These are phyloP conservation scores for Capronia epimyces DNA, from an alignment of 2,329 filamentous ascomycete genomes.

Conservation along the genomic window DNA sequence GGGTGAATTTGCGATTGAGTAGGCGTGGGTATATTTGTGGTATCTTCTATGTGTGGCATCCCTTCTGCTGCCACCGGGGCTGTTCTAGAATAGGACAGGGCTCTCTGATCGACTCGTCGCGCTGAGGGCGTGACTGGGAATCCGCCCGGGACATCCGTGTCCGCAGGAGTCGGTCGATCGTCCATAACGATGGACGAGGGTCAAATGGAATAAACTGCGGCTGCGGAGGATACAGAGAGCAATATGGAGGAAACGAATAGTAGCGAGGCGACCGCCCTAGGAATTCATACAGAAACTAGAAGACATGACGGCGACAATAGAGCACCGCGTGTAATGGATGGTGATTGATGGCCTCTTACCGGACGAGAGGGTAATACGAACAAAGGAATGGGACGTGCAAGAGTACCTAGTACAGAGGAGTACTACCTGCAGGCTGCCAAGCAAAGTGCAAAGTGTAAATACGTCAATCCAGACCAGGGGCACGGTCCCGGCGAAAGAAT, in stretches of 20 bases:
- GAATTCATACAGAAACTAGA: not conserved
- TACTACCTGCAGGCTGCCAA: too few relatives aligned
- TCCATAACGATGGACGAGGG: not conserved
- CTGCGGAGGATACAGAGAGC: not conserved
- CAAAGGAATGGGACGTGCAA: too few relatives aligned
- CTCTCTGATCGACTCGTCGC: not conserved
- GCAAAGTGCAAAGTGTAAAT: too few relatives aligned
- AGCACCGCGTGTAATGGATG: not conserved
- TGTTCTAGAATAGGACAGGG: too few relatives aligned
- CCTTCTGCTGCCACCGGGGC: not conserved
- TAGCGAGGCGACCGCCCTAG: not conserved
- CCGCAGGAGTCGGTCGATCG: slow-evolving; percentile 1
- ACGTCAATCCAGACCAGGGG: too few relatives aligned
- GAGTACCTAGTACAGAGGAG: too few relatives aligned
- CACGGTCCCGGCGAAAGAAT: too few relatives aligned
- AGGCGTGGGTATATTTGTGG: not conserved
- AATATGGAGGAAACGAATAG: not conserved
- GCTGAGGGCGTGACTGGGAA: not conserved
- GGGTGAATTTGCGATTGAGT: not conserved
- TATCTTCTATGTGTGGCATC: not conserved
- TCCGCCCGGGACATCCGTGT: not conserved
- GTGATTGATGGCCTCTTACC: too few relatives aligned
- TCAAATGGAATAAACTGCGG: not conserved
- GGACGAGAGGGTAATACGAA: too few relatives aligned
- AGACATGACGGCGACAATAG: not conserved